Base-by-base conservation (phyloP, 257 asterid species). In the Lycium ferocissimum region DNA sequence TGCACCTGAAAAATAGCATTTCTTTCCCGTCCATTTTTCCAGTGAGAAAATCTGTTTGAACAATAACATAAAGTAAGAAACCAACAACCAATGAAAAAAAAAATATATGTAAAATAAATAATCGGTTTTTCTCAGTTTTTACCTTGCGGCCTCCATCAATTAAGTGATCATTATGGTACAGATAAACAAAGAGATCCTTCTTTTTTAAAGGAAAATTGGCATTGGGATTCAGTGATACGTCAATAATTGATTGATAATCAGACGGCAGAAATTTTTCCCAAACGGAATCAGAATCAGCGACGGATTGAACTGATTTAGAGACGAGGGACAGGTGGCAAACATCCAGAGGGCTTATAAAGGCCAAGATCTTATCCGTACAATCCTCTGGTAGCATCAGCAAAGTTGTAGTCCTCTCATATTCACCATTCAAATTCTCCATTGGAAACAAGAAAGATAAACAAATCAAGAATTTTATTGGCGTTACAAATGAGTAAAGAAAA, bases 11-110 rank as follows among this genome's bases (percentile, higher is more conserved):
- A 86, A 59, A 37, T 58, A 82, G 18, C 88, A 86, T 62, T 82
- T 86, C 79, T 82, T 86, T 11, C 88, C 84, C 2, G 83, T 86
- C 20, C 15, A 0, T 82, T 86, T 86, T 53, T 82, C 88, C 57
- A 85, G 26, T n/a, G 86, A 82, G 63, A 82, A 86, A 71, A 15
- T 72, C 83, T 82, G 67, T 45, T 26, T 84, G 33, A 79, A 56
- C 51, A 33, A 12, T 6, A 6, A 9, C 38, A 12, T 35, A 33
- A 66, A 13, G 47, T 66, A 66, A 33, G 10, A 35, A 67, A 65
- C 0, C 3, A 8, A 26, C 10, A 33, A 33, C 26, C 17, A 1
- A 40, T 40, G 43, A 40, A 40, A 40, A 4, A 9, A 49, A 49
- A 49, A 6, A 49, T 5, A 9, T 49, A 6, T 49, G 33, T 26